Evolutionary conservation across 2,329 filamentous ascomycete genomes (phyloP), one percentile per base, ranked within the genome.

Genomic region (Sporothrix pallida): DNA sequence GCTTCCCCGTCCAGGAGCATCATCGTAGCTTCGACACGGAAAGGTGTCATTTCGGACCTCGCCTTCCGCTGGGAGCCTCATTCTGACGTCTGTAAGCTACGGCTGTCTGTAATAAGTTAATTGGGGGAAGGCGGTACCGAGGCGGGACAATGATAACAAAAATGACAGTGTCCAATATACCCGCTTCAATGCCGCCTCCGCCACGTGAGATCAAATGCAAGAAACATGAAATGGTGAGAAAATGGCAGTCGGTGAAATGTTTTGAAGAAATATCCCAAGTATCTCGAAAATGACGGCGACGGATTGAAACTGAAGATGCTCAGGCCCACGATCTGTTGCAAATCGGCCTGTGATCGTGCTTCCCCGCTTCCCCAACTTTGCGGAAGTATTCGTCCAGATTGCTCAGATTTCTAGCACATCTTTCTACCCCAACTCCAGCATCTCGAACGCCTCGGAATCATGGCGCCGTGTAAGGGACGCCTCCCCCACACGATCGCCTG

Each of bases 21-120:
- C 44, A 17, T 37, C 13, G 10, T 4, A n/a, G 17, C 58, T 63
- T 42, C 58, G n/a, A 17, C 42, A 8, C 42, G 37, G n/a, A 65
- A 46, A 71, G 52, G 52, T 71, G 69, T 42, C 69, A 62, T 71
- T 62, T 71, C 69, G 69, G 69, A 62, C 69, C 42, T 63, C 15
- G 69, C n/a, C 69, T n/a, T 71, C 69, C 69, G 69, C 8, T 2
- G 23, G 20, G 56, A 71, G 20, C 69, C 69, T 20, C 69, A 62
- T 71, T 67, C 7, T 50, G 44, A 23, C 12, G 15, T 62, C 13
- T 37, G 26, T 3, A 37, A 37, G 26, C 31, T 37, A 60, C 56
- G 56, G 56, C 7, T 60, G 60, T 63, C 60, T 63, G 58, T 37
- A 17, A 37, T 63, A 63, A 63, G 44, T 63, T 63, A 63, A 63